A percentile compares a stretch with the other conserved stretches of the same genome.
Conservation (phyloP, 2,329 filamentous ascomycete genomes). For the Atkinsonella hypoxylon region DNA sequence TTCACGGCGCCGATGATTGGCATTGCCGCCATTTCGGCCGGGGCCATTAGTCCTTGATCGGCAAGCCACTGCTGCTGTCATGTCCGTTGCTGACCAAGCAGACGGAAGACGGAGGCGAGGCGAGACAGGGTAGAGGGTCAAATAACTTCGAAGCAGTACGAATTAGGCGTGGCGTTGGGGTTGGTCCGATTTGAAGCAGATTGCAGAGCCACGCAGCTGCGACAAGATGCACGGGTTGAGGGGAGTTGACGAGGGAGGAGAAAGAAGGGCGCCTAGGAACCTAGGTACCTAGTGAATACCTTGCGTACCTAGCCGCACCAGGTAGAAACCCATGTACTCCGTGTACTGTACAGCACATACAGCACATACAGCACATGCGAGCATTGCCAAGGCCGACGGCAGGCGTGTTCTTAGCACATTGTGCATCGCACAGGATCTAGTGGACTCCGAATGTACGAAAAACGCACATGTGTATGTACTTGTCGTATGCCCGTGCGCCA, state of each 20-base stretch:
- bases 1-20: not conserved
- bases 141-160: not conserved
- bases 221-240: not conserved
- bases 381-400: not conserved
- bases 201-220: not conserved
- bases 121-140: not conserved
- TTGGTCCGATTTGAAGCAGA: too few relatives aligned
- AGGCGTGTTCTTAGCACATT: not conserved
- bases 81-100: too few relatives aligned
- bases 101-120: not conserved
- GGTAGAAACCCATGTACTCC: not conserved
- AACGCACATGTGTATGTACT: too few relatives aligned
- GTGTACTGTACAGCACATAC: not conserved
- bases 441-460: too few relatives aligned
- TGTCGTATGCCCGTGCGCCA: too few relatives aligned
- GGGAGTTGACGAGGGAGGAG: not conserved
- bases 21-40: conserved; percentile 1
- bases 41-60: not conserved
- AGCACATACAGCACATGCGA: too few relatives aligned
- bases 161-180: not conserved
- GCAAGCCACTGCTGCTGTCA: not conserved
- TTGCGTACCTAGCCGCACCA: not conserved
- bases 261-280: too few relatives aligned
- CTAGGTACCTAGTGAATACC: too few relatives aligned
- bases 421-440: not conserved